These are phyloP conservation scores for Boletus eberwhitei DNA, from an alignment of 768 basidiomycete genomes.

Conservation along the genomic window DNA sequence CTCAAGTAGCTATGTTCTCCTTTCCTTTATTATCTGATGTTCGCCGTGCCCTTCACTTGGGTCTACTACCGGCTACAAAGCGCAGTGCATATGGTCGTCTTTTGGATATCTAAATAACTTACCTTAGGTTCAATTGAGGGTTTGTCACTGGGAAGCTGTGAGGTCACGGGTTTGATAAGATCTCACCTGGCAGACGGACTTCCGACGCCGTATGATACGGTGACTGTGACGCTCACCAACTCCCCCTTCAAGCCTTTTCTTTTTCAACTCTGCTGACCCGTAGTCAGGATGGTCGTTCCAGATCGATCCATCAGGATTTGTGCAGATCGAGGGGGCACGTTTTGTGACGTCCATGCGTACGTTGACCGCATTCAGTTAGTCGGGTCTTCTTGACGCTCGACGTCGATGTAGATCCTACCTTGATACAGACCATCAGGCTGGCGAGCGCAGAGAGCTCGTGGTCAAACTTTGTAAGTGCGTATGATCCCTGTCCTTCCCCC, in stretches of 20 bases:
- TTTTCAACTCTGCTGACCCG: background rate
- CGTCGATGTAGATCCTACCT: conserved; percentile 58
- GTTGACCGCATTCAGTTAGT: conserved; percentile 21
- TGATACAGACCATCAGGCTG: conserved; percentile 58
- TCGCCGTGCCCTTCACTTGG: background rate
- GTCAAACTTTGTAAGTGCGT: conserved; percentile 74
- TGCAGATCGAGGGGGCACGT: conserved; percentile 89
- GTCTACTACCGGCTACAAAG: conserved; percentile 5
- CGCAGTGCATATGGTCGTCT: conserved; percentile 18
- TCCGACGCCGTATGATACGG: background rate
- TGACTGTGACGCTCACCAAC: background rate
- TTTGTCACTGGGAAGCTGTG: conserved; percentile 2
- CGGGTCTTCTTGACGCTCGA: background rate
- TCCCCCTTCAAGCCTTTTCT: background rate
- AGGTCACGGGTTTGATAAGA: conserved; percentile 8
- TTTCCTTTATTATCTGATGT: conserved; percentile 9
- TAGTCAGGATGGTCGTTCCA: conserved; percentile 40
- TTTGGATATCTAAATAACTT: conserved; percentile 17
- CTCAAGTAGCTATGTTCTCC: conserved; percentile 25
- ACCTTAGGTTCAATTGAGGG: background rate
- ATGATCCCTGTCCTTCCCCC: background rate
- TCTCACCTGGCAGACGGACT: background rate
- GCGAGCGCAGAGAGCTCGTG: conserved; percentile 73
- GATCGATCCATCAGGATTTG: conserved; percentile 81
- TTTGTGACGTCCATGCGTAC: conserved; percentile 85